Evolutionary conservation across 1,139 yeast genomes (phyloP), one percentile per base, ranked within the genome.

Genomic region (Zygotorulaspora mrakii): DNA sequence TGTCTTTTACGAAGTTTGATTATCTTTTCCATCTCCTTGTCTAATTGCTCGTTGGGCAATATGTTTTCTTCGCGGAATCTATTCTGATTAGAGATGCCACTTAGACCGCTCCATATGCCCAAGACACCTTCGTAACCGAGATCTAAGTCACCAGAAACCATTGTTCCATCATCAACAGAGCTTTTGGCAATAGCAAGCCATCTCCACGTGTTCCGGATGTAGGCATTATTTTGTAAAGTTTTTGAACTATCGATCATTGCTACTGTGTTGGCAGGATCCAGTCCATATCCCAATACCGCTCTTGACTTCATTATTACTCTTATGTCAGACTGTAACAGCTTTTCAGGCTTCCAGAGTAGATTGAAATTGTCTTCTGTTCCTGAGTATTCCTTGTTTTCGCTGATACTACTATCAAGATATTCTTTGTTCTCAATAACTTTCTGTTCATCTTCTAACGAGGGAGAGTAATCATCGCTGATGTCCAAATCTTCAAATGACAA

Each of bases 41-140:
- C 64, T 44, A 74, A 68, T 57, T 71, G 73, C 39, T 64, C 67
- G 25, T 75, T 78, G 0, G 68, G 56, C 12, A 67, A 53, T 3
- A 63, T 66, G 4, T 61, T 57, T 10, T 64, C 64, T 37, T 57
- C 50, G 22, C 56, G 46, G 26, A 71, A 73, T 31, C 87, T 63
- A 31, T 71, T 73, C 48, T 82, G 84, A 24, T 71, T 71, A 9
- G 71, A 67, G 18, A 84, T 67, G 25, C 82, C 86, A 2, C 73
- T 74, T 7, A 76, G 72, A 12, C 95, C 95, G 50, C 79, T 79
- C 97, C 97, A 91, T 27, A 89, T 79, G 10, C 95, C 95, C 24
- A 79, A 63, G 1, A 89, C 94, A 5, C 97, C 98, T 52, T 84
- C 82, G 60, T 77, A 88, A 2, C 95, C 94, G 27, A 91, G 71